Evolutionary conservation across 805 yeast genomes (phyloP), one percentile per base, ranked within the genome.

Genomic region (Wickerhamomyces queroliae): DNA sequence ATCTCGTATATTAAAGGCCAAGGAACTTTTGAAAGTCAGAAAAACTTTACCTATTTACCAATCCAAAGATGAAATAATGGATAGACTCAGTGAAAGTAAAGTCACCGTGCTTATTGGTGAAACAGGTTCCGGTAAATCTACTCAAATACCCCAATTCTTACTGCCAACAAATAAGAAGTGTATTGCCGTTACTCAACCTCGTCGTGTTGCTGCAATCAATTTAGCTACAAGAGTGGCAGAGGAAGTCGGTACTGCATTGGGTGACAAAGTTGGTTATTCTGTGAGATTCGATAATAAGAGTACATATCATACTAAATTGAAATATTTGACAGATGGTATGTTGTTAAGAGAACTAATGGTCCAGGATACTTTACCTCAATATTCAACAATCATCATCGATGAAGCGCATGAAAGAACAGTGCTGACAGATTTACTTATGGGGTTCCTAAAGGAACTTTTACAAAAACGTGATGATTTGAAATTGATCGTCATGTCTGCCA

Each of bases 341-440:
- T 72, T 93, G 17, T 63, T 93, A 40, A 75, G 99, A 57, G 98
- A 93, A 59, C 62, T 90, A 46, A 84, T 91, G 93, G 62, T 85
- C 44, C 87, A 86, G 52, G 74, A 76, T 2, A 55, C 62, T 10
- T 63, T 93, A 27, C 61, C 70, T 3, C 76, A 75, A 44, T 93
- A 91, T 61, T 69, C 83, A 21, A 81, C 89, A 0, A 72, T 93
- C 9, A 70, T 93, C 33, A 80, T 93, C 36, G 99, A 93, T 69
- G 99, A 93, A 66, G 99, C 98, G 3, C 99, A 93, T 66, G 99
- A 93, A 66, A 75, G 99, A 58, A 91, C 98, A 0, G 83, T 93
- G 2, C 64, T 90, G 36, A 89, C 98, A 0, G 99, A 93, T 65
- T 64, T 93, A 49, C 69, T 93, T 16, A 70, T 93, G 67, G 99